A percentile compares a stretch with the other conserved stretches of the same genome.
Evolutionary conservation across 2,329 filamentous ascomycete genomes (phyloP).

Genomic region (Penicillium glabrum): DNA sequence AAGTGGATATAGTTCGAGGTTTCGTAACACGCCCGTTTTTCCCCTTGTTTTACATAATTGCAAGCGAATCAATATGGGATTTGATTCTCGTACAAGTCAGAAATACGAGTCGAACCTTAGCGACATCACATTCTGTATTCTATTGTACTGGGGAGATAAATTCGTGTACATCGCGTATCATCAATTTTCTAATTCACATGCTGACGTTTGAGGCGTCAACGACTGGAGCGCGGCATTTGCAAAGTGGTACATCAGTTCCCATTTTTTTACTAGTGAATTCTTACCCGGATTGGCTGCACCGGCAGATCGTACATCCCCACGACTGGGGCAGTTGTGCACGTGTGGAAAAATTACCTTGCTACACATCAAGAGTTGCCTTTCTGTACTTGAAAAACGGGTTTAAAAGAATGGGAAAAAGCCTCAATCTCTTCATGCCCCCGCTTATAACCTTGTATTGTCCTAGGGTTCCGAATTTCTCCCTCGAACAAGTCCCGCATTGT

Average conservation of each 20-base stretch:
- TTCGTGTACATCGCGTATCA: neutral
- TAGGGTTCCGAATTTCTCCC: constrained; percentile 2
- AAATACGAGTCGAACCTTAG: neutral
- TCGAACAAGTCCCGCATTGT: constrained; percentile 17
- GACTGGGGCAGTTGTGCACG: constrained; percentile 19
- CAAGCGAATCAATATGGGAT: constrained; percentile 12
- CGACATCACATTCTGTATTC: neutral
- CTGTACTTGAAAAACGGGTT: neutral
- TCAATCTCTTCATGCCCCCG: neutral
- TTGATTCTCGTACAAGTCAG: neutral
- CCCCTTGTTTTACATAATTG: constrained; percentile 14
- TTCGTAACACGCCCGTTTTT: constrained; percentile 6
- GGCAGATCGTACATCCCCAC: constrained; percentile 11
- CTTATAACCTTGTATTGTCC: neutral
- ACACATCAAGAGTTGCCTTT: neutral
- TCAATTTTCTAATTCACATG: constrained; percentile 12
- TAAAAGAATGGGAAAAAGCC: neutral
- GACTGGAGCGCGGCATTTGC: constrained; percentile 6
- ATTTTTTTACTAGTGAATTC: neutral
- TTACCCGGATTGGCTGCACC: constrained; percentile 2
- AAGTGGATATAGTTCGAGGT: constrained; percentile 16
- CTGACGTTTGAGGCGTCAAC: constrained; percentile 13
- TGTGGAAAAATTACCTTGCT: constrained; percentile 3
- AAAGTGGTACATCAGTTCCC: neutral
- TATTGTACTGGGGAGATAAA: neutral